Conservation (phyloP, 352 stramenopile genomes). For the Pythium insidiosum region DNA sequence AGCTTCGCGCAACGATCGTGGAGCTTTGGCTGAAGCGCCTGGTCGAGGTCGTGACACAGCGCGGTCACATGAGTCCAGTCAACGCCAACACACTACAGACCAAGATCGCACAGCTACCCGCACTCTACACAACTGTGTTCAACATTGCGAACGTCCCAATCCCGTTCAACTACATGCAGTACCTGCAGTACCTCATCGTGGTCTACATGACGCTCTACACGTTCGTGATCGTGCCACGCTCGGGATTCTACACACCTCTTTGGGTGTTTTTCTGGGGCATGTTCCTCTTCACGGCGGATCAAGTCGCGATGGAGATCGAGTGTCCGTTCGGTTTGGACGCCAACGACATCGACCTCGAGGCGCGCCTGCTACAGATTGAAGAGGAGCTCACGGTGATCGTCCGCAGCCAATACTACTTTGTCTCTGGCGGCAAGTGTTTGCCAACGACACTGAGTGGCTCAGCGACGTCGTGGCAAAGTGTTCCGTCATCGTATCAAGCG, state of each 20-base stretch:
- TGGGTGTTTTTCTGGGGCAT: conserved; percentile 78
- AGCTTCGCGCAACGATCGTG: conserved; percentile 64
- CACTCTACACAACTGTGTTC: conserved; percentile 75
- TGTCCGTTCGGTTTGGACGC: conserved; percentile 70
- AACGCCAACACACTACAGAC: conserved; percentile 56
- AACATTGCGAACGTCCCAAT: conserved; percentile 83
- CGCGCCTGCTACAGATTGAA: conserved; percentile 64
- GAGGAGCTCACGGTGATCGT: conserved; percentile 76
- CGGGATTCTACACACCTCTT: conserved; percentile 59
- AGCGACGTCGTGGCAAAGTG: too few species aligned
- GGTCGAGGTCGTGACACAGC: conserved; percentile 52
- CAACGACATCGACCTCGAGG: conserved; percentile 79
- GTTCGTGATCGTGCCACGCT: conserved; percentile 75
- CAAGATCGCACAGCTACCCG: conserved; percentile 58
- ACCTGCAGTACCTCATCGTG: conserved; percentile 57
- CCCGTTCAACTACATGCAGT: conserved; percentile 85
- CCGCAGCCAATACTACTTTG: conserved; percentile 76
- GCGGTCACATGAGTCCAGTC: conserved; percentile 40
- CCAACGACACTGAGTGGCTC: conserved; percentile 10
- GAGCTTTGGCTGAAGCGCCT: conserved; percentile 76
- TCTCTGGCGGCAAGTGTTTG: conserved; percentile 36
- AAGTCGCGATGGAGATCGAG: conserved; percentile 81
- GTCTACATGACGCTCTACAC: conserved; percentile 80
- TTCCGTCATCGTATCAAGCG: too few species aligned
- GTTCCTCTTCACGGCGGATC: conserved; percentile 77